Evolutionary conservation across 2,329 filamentous ascomycete genomes (phyloP), one percentile per base, ranked within the genome.

Genomic region (Paraphoma chrysanthemicola): DNA sequence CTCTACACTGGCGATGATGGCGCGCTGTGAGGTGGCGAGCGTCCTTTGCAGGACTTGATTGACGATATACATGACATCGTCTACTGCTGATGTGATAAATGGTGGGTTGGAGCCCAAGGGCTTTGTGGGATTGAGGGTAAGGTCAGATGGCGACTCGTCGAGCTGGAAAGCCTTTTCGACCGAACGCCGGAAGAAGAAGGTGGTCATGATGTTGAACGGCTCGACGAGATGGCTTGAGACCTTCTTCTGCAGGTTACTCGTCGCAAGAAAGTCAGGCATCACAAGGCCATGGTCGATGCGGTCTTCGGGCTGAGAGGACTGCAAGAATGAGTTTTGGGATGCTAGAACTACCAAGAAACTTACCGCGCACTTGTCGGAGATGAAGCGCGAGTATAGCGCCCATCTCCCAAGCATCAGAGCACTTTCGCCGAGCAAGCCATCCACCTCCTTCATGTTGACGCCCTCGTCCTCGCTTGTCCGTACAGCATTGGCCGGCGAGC

Each of bases 1-100:
- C 28, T 97, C 80, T 6, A 96, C 90, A 54, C 86, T 91, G 42
- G 87, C 86, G 18, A 96, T 85, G 3, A 97, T 88, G 16, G 89
- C 84, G 64, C 88, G 84, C 73, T 97, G 93, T 2, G 91, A 92
- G 0, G 96, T 98, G 0, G 91, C 90, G 18, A 98, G 82, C 0
- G 92, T 91, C 63, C 94, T 89, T 62, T 96, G 90, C 7, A 98
- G 83, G 33, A 98, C 90, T 48, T 94, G 90, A 73, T 96, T 96
- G 73, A 97, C 91, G 67, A 99, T 97, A 78, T 98, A 99, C 94
- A 99, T 98, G 71, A 98, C 93, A 79, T 97, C 95, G 80, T 99
- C 95, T 8, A 99, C 93, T 0, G 94, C 93, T 1, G 93, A 93
- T 43, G 95, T 94, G 68, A 99, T 97, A 71, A 92, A 96, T 0